Percentiles rank a stretch among this genome's conserved stretches.
Conservation (phyloP, 345 rosid genomes). For the Lagerstroemia speciosa region DNA sequence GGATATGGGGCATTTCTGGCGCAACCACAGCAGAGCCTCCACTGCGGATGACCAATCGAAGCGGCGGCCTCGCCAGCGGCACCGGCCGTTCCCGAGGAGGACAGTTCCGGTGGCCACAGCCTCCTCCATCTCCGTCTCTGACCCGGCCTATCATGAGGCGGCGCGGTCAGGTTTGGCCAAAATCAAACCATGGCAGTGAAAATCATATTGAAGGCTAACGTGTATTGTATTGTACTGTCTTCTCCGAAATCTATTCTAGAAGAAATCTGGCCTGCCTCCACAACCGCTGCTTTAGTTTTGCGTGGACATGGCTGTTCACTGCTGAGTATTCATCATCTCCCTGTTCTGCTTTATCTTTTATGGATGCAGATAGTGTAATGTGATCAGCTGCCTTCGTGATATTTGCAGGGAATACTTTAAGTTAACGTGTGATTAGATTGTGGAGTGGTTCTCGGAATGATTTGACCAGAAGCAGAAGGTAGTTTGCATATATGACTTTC, state of each 20-base stretch:
- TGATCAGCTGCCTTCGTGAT: neutral
- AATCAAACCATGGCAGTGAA: slow-evolving; percentile 90
- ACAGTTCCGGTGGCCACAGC: slow-evolving; percentile 81
- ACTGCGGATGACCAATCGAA: slow-evolving; percentile 22
- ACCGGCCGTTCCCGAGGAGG: slow-evolving; percentile 27
- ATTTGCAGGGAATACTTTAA: neutral
- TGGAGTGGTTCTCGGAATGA: neutral
- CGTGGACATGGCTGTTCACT: neutral
- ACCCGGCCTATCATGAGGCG: slow-evolving; percentile 76
- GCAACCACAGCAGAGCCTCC: slow-evolving; percentile 31
- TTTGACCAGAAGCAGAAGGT: neutral
- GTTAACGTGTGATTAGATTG: neutral
- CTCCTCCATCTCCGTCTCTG: slow-evolving; percentile 96
- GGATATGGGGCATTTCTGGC: slow-evolving; percentile 75
- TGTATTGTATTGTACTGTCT: slow-evolving; percentile 19
- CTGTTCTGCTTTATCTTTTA: neutral
- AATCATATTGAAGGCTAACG: slow-evolving; percentile 90
- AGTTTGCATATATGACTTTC: neutral
- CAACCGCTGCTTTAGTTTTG: neutral
- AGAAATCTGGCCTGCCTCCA: neutral
- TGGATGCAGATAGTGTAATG: neutral
- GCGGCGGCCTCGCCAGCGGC: slow-evolving; percentile 12
- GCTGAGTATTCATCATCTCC: neutral
- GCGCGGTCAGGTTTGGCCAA: slow-evolving; percentile 29
- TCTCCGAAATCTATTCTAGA: neutral